Evolutionary conservation across 2,329 filamentous ascomycete genomes (phyloP).

Genomic region (Fusarium transvaalense): DNA sequence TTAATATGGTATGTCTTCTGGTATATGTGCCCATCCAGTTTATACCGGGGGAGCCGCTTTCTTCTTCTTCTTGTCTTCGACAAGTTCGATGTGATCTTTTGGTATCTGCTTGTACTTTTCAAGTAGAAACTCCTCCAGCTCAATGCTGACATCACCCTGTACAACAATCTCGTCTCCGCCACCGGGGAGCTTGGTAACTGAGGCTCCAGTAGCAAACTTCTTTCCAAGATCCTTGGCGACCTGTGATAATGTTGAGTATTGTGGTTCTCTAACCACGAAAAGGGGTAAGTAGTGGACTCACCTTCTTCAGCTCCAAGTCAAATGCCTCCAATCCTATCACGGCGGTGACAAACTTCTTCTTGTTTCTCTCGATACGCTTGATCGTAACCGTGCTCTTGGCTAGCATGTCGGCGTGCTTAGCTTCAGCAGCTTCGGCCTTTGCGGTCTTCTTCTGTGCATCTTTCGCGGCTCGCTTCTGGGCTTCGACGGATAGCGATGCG

Average conservation of each 20-base stretch:
- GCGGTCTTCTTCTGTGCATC: conserved; percentile 97
- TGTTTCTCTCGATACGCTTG: conserved; percentile 98
- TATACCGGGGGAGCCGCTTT: conserved; percentile 51
- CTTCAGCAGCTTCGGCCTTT: conserved; percentile 89
- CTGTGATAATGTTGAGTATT: conserved; percentile 47
- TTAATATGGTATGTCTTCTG: conserved; percentile 40
- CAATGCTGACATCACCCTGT: conserved; percentile 95
- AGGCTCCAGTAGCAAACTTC: conserved; percentile 96
- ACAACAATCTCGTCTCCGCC: conserved; percentile 97
- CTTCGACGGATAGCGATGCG: conserved; percentile 86
- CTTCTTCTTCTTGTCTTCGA: conserved; percentile 96
- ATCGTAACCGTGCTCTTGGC: conserved; percentile 87
- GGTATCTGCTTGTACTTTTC: conserved; percentile 93
- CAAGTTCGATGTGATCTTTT: conserved; percentile 92
- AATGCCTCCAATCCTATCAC: conserved; percentile 92
- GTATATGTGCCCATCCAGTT: conserved; percentile 16
- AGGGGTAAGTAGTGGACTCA: conserved; percentile 35
- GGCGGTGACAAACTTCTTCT: conserved; percentile 95
- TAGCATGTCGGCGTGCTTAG: conserved; percentile 84
- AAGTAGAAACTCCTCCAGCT: conserved; percentile 89
- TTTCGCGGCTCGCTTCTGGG: conserved; percentile 94
- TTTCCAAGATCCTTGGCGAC: conserved; percentile 96
- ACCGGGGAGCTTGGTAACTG: conserved; percentile 87
- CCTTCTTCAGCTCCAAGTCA: conserved; percentile 92
- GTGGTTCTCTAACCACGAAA: neutral